Evolutionary conservation across 352 stramenopile genomes (phyloP), one percentile per base, ranked within the genome.

Genomic region (Globisporangium lucens): DNA sequence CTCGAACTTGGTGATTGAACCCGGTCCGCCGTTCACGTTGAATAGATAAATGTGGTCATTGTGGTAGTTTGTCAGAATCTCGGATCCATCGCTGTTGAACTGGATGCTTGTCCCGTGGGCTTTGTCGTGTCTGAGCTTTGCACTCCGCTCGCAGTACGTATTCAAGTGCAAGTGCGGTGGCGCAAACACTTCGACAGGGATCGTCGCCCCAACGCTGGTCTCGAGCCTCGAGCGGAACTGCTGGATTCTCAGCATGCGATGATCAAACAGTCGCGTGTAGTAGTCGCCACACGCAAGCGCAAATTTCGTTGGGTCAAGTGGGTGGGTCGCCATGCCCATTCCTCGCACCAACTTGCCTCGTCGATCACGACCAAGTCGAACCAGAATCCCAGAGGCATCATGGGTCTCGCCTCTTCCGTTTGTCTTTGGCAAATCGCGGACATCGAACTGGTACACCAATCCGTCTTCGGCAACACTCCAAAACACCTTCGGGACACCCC

Each of bases 11-110:
- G 24, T 71, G 13, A 69, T 36, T 57, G 70, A 38, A 9, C 56
- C 24, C 12, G 76, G 69, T 13, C 63, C 47, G 47, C 68, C 59
- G 62, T 82, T 75, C 17, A 91, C 78, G 53, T 81, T 74, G 63
- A 92, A 95, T 53, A 93, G 56, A 56, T 95, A 95, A 65, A 95
- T 93, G 49, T 95, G 84, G 55, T 95, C 87, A 62, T 89, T 92
- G 71, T 95, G 87, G 58, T 95, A 95, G 67, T 91, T 94, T 9
- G 85, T 77, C 17, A 95, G 74, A 15, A 95, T 69, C 53, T 94
- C 75, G 0, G 75, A 69, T 17, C 87, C 87, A 46, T 93, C 78
- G 60, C 65, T 83, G 60, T 74, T 93, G 66, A 93, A 95, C 66
- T 89, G 84, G 63, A 95, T 89, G 63, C 85, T 94, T 24, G 87